These are phyloP conservation scores for Acer yangbiense DNA, from an alignment of 345 rosid species.

Conservation along the genomic window DNA sequence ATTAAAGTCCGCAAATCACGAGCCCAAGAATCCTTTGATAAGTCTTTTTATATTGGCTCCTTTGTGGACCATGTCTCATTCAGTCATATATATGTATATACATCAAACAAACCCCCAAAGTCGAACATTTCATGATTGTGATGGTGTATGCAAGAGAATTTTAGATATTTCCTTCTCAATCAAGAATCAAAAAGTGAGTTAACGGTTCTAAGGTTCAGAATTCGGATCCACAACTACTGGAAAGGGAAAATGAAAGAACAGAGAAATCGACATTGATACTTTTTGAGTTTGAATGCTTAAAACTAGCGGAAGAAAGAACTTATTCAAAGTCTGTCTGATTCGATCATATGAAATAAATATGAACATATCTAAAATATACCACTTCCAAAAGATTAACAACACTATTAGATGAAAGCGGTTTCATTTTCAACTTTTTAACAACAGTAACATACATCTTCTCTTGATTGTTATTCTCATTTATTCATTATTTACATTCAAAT, in stretches of 20 bases:
- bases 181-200: not conserved
- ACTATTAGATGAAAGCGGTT: not conserved
- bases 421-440: not conserved
- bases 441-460: not conserved
- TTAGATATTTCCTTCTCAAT: not conserved
- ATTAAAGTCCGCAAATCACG: no score
- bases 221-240: not conserved
- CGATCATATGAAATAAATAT: not conserved
- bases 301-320: not conserved
- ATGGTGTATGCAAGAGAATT: no score
- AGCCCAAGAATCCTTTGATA: no score
- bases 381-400: not conserved
- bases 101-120: not conserved
- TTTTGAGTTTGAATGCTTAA: not conserved
- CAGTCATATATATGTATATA: not conserved
- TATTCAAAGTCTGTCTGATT: not conserved
- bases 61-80: no score
- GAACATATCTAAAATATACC: not conserved
- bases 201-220: not conserved
- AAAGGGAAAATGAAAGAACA: not conserved
- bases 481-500: slow-evolving; percentile 8
- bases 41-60: no score
- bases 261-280: not conserved
- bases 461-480: not conserved
- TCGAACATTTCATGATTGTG: not conserved